phyloP scores from a whole-genome alignment of 148 eudicot genomes.

The Mesembryanthemum crystallinum region DNA sequence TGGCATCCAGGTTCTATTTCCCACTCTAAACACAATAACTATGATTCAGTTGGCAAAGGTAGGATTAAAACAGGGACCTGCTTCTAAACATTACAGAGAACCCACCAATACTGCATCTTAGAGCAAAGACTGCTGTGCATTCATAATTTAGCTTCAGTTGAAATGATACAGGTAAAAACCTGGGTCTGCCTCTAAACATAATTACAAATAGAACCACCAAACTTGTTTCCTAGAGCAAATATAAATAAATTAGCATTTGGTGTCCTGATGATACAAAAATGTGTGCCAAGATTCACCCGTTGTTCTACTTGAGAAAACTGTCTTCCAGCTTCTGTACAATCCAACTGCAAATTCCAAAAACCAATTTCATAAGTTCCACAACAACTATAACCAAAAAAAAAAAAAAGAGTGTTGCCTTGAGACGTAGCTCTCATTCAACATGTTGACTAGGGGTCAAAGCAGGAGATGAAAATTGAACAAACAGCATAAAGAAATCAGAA shows the following conservation, averaged over 20 bases:
- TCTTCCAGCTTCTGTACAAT: slow-evolving; percentile 22
- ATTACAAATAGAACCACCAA: too few species aligned
- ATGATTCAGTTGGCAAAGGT: not conserved
- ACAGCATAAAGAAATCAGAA: not conserved
- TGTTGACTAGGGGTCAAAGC: too few species aligned
- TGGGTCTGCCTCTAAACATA: too few species aligned
- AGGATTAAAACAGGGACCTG: not conserved
- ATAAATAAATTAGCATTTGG: not conserved
- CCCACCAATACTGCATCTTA: not conserved
- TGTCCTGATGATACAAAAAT: not conserved
- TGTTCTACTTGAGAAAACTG: slow-evolving; percentile 12
- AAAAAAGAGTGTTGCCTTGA: too few species aligned
- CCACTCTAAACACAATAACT: not conserved
- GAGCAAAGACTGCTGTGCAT: not conserved
- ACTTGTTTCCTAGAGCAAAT: too few species aligned
- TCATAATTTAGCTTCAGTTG: not conserved
- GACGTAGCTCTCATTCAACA: too few species aligned
- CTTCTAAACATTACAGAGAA: not conserved
- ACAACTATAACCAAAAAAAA: too few species aligned
- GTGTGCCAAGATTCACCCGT: not conserved
- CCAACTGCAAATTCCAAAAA: not conserved
- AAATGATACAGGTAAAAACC: too few species aligned
- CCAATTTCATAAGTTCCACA: not conserved
- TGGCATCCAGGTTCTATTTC: not conserved
- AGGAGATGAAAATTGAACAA: not conserved